Conservation (phyloP, 179 eudicot species). For the Monotropa hypopitys region DNA sequence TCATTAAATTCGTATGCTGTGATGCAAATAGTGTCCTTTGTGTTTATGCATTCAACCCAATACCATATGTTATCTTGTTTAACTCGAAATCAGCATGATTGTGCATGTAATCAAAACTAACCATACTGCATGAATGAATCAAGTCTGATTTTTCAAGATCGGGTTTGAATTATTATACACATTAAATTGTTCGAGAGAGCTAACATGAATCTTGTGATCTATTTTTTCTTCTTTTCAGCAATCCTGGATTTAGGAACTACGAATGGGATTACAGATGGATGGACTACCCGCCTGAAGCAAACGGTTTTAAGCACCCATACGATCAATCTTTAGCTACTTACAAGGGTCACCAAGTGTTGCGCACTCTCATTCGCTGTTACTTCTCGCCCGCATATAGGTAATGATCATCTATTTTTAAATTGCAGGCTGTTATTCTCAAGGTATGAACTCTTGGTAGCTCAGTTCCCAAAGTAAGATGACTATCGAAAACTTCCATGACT, state of each 20-base stretch:
- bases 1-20: too few species aligned
- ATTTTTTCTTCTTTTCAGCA: constrained; percentile 9
- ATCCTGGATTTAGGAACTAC: constrained; percentile 16
- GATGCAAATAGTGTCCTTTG: neutral
- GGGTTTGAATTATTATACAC: neutral
- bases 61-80: neutral
- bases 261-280: constrained; percentile 83
- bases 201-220: neutral
- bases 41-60: neutral
- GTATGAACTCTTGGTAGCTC: neutral
- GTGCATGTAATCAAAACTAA: neutral
- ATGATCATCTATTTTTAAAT: neutral
- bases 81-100: neutral
- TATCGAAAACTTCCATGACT: neutral
- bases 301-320: constrained; percentile 31
- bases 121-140: neutral
- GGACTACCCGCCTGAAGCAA: constrained; percentile 53
- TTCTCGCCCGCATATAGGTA: constrained; percentile 70
- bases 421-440: neutral
- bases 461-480: neutral
- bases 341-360: constrained; percentile 67
- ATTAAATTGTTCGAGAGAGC: neutral
- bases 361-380: constrained; percentile 77
- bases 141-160: neutral
- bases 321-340: constrained; percentile 71